Base-by-base conservation (phyloP, 352 stramenopile species). In the Globisporangium spinosum region DNA sequence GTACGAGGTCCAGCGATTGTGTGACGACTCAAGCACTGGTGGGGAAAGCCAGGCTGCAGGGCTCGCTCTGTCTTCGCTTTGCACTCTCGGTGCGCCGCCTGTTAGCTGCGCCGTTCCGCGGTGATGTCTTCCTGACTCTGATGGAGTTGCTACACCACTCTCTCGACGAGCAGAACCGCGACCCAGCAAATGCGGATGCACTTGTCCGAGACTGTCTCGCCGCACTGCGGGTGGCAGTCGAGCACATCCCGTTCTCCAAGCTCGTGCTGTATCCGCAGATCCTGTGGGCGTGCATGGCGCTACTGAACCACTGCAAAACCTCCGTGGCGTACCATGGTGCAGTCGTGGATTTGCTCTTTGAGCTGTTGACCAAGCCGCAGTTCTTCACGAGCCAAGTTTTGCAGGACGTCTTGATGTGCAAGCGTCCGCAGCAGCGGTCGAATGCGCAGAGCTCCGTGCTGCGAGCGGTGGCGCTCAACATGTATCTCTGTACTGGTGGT, bases 191-290 rank as follows among this genome's bases (percentile, higher is more conserved):
- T 15, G 65, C 67, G 0, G 65, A 71, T 47, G 63, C 65, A 0
- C 67, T 93, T 32, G 74, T 86, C 13, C 62, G 55, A 13, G 83
- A 91, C 10, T 91, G 79, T 1, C 59, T 94, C 17, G 8, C 63
- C 0, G 56, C 83, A 7, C 51, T 93, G 3, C 59, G 69, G 4
- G 72, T 70, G 40, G 70, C 90, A 59, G 74, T 87, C 8, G 38
- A 62, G 4, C 65, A 34, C 27, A 94, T 91, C 81, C 80, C 86
- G 10, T 32, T 69, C 2, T 51, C 74, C 9, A 82, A 82, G 69
- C 69, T 93, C 3, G 76, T 77, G 54, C 47, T 95, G n/a, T 95
- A 89, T 38, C 85, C 85, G 1, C 87, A 93, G 70, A 71, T 95
- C 6, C 66, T 91, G 23, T 95, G 85, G 87, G 82, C 91, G 0